Conservation (phyloP, 441 rosid genomes). For the Kokia cookei region DNA sequence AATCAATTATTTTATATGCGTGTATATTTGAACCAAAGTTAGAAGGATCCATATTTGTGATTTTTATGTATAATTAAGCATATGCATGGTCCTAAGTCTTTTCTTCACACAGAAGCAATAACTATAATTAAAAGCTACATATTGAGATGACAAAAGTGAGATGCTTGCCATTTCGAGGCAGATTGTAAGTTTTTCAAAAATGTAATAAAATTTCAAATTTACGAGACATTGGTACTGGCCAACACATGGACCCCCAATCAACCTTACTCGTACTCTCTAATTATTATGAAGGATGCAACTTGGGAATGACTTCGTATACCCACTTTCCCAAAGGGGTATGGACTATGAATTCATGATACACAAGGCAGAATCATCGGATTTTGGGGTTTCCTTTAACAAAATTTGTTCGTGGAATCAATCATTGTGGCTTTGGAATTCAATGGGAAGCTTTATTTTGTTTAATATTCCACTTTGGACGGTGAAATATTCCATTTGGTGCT, state of each 20-base stretch:
- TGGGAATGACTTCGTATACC: background rate
- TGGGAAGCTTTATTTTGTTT: background rate
- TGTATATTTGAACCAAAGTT: background rate
- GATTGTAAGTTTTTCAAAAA: background rate
- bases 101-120: background rate
- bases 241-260: conserved; percentile 40
- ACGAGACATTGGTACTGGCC: conserved; percentile 31
- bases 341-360: conserved; percentile 32
- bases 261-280: conserved; percentile 6
- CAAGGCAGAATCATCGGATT: background rate
- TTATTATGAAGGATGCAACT: conserved; percentile 8
- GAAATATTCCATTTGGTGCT: background rate
- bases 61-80: background rate
- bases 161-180: conserved; percentile 15
- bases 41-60: background rate
- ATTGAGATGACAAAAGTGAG: background rate
- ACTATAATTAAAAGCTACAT: background rate
- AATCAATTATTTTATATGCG: no score
- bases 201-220: background rate
- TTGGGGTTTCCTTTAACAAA: background rate
- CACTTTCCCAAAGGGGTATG: conserved; percentile 59
- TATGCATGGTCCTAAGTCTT: background rate
- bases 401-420: conserved; percentile 9
- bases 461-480: conserved; percentile 27
- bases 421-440: conserved; percentile 10